A percentile compares a stretch with the other conserved stretches of the same genome.
Evolutionary conservation across 768 basidiomycete genomes (phyloP).

Genomic region (Clavaria fumosa): DNA sequence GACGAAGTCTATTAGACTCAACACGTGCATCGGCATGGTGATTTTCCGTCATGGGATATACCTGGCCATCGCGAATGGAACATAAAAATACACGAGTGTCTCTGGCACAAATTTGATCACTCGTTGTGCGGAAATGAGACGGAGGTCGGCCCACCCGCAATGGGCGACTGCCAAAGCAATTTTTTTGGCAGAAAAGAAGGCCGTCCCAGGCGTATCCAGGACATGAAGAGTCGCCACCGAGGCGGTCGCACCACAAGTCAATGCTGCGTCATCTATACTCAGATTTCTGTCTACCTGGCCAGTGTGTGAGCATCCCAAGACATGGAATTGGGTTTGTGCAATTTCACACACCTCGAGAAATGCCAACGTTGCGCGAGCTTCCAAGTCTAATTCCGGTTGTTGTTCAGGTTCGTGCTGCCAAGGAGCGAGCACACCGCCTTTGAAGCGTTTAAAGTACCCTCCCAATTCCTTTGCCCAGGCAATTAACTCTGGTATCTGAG

Average conservation of each 20-base stretch:
- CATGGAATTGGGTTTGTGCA: neutral
- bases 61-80: slow-evolving; percentile 52
- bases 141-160: slow-evolving; percentile 49
- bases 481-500: slow-evolving; percentile 58
- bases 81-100: slow-evolving; percentile 85
- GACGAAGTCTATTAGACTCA: slow-evolving; percentile 70
- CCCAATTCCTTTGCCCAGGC: slow-evolving; percentile 66
- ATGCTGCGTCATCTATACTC: slow-evolving; percentile 50
- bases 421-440: slow-evolving; percentile 60
- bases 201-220: slow-evolving; percentile 60
- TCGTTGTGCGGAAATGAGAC: neutral
- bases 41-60: slow-evolving; percentile 80
- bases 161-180: slow-evolving; percentile 83
- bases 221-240: slow-evolving; percentile 87
- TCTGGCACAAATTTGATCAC: slow-evolving; percentile 24
- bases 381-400: slow-evolving; percentile 43
- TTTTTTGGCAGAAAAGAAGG: slow-evolving; percentile 69
- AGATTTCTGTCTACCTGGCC: slow-evolving; percentile 60
- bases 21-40: slow-evolving; percentile 90
- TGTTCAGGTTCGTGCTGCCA: slow-evolving; percentile 34
- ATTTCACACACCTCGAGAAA: slow-evolving; percentile 59
- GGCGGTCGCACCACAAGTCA: slow-evolving; percentile 77
- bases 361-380: slow-evolving; percentile 72
- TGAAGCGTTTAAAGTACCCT: slow-evolving; percentile 85
- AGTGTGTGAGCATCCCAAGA: slow-evolving; percentile 1